Base-by-base conservation (phyloP, 2,329 filamentous ascomycete genomes). In the Colletotrichum noveboracense region DNA sequence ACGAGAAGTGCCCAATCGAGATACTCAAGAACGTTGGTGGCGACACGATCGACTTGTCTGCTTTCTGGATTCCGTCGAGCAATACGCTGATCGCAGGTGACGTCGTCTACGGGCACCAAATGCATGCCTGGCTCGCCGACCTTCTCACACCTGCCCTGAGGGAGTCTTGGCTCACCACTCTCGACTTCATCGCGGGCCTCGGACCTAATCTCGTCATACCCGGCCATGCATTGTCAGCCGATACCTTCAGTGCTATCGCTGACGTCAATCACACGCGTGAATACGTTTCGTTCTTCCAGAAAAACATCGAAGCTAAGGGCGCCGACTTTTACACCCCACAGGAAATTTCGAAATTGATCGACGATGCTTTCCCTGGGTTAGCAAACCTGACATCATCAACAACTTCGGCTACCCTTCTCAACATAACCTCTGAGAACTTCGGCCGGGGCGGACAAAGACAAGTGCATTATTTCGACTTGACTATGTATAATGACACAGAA, bases 61-160 rank as follows among this genome's bases (percentile, higher is more conserved):
- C 67, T 24, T 69, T 77, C 34, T 77, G 75, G 75, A 71, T 77
- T 5, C 71, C 75, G 3, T 66, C 62, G 3, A 68, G 18, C 13
- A 36, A 32, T 34, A 71, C 71, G 18, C n/a, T 75, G 26, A 71
- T 77, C 24, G 71, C 75, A 0, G 75, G 75, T 1, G 71, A 75
- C 68, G 32, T 67, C 16, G 68, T 77, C 34, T 75, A 71, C 56
- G n/a, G 71, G 34, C 75, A 66, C 36, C 24, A 64, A 30, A 43
- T 75, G 55, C 75, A 77, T 52, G 32, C 56, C 12, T 77, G 75
- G 75, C 71, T 77, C 5, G 75, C 67, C 26, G 75, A 77, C 36
- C 64, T 77, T 5, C 34, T 77, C 2, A 65, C 75, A 1, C 75
- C 75, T 1, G 71, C 61, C 10, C 58, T 77, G 7, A 77, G 67